phyloP scores from a whole-genome alignment of 108 stramenopile genomes.

The Skeletonema potamos region DNA sequence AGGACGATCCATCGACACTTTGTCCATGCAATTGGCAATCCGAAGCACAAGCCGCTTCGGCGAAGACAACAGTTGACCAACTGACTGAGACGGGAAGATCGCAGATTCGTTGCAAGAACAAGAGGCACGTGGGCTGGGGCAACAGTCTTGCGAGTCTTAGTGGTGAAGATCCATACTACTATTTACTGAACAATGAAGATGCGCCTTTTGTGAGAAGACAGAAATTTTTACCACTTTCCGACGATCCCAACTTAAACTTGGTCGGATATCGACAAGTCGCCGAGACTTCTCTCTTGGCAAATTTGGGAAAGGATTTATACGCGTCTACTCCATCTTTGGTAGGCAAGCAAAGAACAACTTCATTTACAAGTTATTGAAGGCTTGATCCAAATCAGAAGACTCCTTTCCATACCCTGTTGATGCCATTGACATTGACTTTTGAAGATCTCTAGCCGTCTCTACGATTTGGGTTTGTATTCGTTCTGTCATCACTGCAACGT shows the following conservation, averaged over 20 bases:
- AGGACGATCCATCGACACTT: slow-evolving; percentile 12
- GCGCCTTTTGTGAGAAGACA: background rate
- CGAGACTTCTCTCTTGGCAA: background rate
- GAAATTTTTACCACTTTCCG: background rate
- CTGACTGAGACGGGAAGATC: slow-evolving; percentile 41
- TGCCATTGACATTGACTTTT: slow-evolving; percentile 11
- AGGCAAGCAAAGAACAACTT: background rate
- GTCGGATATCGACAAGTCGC: background rate
- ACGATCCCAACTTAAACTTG: background rate
- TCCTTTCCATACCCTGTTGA: slow-evolving; percentile 4
- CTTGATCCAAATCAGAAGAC: slow-evolving; percentile 6
- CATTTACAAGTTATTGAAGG: background rate
- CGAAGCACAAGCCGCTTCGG: slow-evolving; percentile 44
- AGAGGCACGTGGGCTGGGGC: slow-evolving; percentile 11
- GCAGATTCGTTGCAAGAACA: slow-evolving; percentile 39
- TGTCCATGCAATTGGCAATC: slow-evolving; percentile 37
- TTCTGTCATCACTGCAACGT: slow-evolving; percentile 14
- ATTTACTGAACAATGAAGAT: slow-evolving; percentile 14
- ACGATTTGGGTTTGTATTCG: slow-evolving; percentile 22
- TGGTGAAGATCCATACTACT: slow-evolving; percentile 21
- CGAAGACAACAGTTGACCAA: slow-evolving; percentile 39
- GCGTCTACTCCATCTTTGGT: background rate
- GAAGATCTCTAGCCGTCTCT: slow-evolving; percentile 30
- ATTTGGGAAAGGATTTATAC: slow-evolving; percentile 19
- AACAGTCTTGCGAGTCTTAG: slow-evolving; percentile 18